Conservation (phyloP, 352 stramenopile genomes). For the Pythium rishiriense region DNA sequence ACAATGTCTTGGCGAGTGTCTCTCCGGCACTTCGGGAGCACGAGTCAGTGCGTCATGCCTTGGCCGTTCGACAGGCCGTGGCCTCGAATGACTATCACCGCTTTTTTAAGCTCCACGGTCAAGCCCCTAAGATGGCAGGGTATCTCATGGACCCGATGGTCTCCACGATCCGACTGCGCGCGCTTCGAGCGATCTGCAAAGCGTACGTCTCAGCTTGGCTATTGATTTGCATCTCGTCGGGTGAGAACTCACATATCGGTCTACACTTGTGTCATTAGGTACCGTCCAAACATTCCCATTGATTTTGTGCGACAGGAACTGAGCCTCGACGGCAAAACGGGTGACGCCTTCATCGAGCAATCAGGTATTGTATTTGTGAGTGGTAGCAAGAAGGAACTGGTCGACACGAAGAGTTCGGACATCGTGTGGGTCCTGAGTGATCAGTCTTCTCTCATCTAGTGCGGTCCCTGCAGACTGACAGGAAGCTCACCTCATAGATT, state of each 20-base stretch:
- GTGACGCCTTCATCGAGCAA: constrained; percentile 73
- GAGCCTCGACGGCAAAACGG: constrained; percentile 68
- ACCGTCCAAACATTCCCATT: constrained; percentile 70
- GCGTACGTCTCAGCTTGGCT: constrained; percentile 46
- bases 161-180: constrained; percentile 72
- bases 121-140: constrained; percentile 88
- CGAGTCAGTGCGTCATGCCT: constrained; percentile 62
- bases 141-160: constrained; percentile 90
- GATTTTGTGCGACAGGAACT: constrained; percentile 76
- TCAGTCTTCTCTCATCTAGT: constrained; percentile 84
- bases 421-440: constrained; percentile 83
- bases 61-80: constrained; percentile 80
- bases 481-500: too few relatives aligned
- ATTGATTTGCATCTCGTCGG: too few relatives aligned
- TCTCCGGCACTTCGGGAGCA: constrained; percentile 52
- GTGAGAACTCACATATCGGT: background rate
- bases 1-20: constrained; percentile 67
- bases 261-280: constrained; percentile 34
- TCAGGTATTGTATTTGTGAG: constrained; percentile 70
- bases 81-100: constrained; percentile 85
- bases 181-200: constrained; percentile 88
- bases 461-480: too few relatives aligned
- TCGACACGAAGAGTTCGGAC: constrained; percentile 82
- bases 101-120: constrained; percentile 88
- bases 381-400: constrained; percentile 51